Conservation (phyloP, 148 eudicot genomes). For the Spergularia bocconei region DNA sequence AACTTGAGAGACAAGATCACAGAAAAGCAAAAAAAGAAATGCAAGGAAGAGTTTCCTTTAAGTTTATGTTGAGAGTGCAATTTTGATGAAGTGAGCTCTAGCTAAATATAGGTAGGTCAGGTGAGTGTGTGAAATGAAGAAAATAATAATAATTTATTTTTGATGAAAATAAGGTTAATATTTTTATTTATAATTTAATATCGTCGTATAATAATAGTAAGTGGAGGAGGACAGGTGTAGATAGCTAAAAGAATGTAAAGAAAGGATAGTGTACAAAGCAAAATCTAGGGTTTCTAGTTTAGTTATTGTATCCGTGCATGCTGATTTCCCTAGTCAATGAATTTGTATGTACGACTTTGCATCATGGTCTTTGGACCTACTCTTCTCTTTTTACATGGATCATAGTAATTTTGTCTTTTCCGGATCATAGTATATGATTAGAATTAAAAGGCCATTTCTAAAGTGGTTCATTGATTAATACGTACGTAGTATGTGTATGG, state of each 20-base stretch:
- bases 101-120: slow-evolving; percentile 6
- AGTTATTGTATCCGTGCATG: slow-evolving; percentile 10
- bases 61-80: not conserved
- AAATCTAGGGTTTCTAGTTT: slow-evolving; percentile 25
- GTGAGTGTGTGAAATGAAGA: no score
- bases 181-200: not conserved
- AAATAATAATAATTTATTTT: not conserved
- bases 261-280: slow-evolving; percentile 2
- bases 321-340: slow-evolving; percentile 10
- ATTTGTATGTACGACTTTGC: not conserved
- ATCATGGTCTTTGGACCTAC: slow-evolving; percentile 2
- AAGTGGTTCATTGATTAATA: no score
- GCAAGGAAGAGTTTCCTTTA: not conserved
- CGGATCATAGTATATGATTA: not conserved
- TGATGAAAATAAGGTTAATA: slow-evolving; percentile 4
- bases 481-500: no score
- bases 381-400: not conserved
- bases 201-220: not conserved
- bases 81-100: not conserved
- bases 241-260: slow-evolving; percentile 12
- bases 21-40: not conserved
- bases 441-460: no score
- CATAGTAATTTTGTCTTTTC: not conserved
- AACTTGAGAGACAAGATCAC: not conserved
- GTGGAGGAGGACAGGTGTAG: slow-evolving; percentile 4